Evolutionary conservation across 345 rosid genomes (phyloP), one percentile per base, ranked within the genome.

Genomic region (Gossypium sturtianum): DNA sequence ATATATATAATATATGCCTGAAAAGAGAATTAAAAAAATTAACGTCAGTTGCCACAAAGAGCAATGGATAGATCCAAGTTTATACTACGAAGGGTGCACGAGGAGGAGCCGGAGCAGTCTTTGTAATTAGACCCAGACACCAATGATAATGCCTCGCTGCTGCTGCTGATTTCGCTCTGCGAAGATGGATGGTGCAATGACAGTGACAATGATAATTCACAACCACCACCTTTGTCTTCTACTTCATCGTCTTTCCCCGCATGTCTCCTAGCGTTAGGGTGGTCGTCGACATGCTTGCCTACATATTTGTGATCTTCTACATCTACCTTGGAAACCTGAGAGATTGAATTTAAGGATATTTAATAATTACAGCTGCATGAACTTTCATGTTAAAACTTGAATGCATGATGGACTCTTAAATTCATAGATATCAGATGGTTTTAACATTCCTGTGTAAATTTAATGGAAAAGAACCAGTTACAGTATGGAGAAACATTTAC

Each of bases 11-110:
- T 64, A 41, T n/a, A 17, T 20, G 41, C 7, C 41, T 34, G 2
- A 17, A n/a, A 4, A 7, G 64, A 15, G 44, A 4, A 6, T 1
- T 3, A 9, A 2, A 27, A 12, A 38, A 27, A 8, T 41, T 43
- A 22, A 41, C 38, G 16, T 75, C 73, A 85, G 65, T 79, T 79
- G 59, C 92, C 90, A 57, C 92, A 87, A n/a, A 90, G 95, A 61
- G 97, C 91, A 74, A 89, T 86, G 6, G 97, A 89, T 0, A 93
- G 85, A 54, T 91, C 93, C 38, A 93, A 81, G 72, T 89, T 88
- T 9, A 89, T 75, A 56, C 76, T 83, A 47, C 56, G 74, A 63
- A 78, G 78, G 17, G 59, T 70, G 3, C 83, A 76, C 17, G 81
- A 85, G 16, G 89, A 80, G 20, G 53, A 82, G 12, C 78, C 56